Percentiles rank a stretch among this genome's conserved stretches.
Evolutionary conservation across 345 rosid species (phyloP).

Genomic region (Physaria fendleri): DNA sequence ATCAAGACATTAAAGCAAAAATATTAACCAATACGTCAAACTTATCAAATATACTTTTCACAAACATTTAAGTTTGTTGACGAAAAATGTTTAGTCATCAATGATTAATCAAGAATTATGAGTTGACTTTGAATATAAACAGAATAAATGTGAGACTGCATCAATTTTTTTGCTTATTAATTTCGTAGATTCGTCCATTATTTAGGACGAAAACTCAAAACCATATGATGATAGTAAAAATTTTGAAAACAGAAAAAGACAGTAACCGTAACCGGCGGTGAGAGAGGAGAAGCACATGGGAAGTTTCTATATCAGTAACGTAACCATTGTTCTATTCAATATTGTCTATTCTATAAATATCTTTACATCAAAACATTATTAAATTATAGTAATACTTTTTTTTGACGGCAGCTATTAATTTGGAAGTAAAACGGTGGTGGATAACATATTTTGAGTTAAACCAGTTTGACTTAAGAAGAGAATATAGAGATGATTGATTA

Average conservation of each 20-base stretch:
- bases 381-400: neutral
- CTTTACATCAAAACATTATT: neutral
- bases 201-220: neutral
- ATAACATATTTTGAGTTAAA: constrained; percentile 8
- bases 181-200: no score
- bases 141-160: no score
- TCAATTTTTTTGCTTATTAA: no score
- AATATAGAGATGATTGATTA: neutral
- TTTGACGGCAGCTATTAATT: neutral
- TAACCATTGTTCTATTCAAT: neutral
- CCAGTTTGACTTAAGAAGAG: constrained; percentile 9
- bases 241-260: constrained; percentile 4
- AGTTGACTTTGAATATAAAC: no score
- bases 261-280: constrained; percentile 16
- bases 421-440: constrained; percentile 16
- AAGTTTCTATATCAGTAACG: neutral
- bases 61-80: neutral
- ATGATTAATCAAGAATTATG: no score
- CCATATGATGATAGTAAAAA: no score
- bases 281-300: constrained; percentile 19
- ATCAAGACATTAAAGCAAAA: no score
- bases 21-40: no score
- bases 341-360: neutral
- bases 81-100: neutral
- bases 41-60: no score